Conservation (phyloP, 2,329 filamentous ascomycete genomes). For the Lecanosticta acicola region DNA sequence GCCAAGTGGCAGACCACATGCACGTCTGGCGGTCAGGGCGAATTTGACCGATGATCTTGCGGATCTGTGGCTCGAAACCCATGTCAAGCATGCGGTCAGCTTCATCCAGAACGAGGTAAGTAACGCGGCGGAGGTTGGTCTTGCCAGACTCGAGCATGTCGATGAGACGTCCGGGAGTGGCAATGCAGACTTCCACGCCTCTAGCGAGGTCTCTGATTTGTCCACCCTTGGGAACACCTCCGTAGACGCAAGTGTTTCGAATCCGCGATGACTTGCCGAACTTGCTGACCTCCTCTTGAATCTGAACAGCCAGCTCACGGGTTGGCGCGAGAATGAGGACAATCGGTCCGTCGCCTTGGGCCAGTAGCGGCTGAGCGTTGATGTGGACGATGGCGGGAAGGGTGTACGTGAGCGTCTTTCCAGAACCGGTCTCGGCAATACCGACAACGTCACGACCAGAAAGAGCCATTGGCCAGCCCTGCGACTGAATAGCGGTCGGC, state of each 20-base stretch:
- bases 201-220: constrained; percentile 93
- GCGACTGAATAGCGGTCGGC: constrained; percentile 93
- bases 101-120: constrained; percentile 96
- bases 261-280: constrained; percentile 98
- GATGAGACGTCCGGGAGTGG: constrained; percentile 93
- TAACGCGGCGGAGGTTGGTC: constrained; percentile 96
- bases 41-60: constrained; percentile 97
- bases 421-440: constrained; percentile 98
- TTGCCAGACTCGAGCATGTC: constrained; percentile 98
- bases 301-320: constrained; percentile 96
- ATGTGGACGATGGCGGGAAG: constrained; percentile 98
- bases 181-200: constrained; percentile 97
- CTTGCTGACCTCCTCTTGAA: constrained; percentile 97
- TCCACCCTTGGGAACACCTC: constrained; percentile 94
- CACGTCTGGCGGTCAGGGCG: constrained; percentile 97
- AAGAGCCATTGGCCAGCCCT: constrained; percentile 98
- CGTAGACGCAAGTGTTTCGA: constrained; percentile 97
- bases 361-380: constrained; percentile 94
- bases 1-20: constrained; percentile 99
- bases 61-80: constrained; percentile 99
- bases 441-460: constrained; percentile 97
- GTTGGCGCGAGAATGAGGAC: constrained; percentile 94
- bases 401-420: constrained; percentile 98
- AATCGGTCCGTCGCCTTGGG: constrained; percentile 91
- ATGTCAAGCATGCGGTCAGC: constrained; percentile 99